A percentile compares a stretch with the other conserved stretches of the same genome.
Conservation (phyloP, 768 basidiomycete genomes). For the Hericium rajendrae region DNA sequence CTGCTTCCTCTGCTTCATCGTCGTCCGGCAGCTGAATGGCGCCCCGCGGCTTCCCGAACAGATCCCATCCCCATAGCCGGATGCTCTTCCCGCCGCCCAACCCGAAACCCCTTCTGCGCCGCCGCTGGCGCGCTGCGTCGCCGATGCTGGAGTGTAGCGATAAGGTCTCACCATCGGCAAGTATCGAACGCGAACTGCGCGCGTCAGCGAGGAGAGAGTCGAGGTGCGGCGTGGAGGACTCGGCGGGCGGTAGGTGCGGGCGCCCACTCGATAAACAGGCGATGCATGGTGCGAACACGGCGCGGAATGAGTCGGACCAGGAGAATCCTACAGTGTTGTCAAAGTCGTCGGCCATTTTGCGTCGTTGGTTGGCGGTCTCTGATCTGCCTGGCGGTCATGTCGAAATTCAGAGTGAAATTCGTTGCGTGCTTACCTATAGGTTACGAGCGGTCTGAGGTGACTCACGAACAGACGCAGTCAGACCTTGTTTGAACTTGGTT, state of each 20-base stretch:
- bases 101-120: conserved; percentile 15
- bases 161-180: conserved; percentile 46
- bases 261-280: conserved; percentile 33
- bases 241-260: conserved; percentile 12
- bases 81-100: conserved; percentile 25
- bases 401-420: too few species aligned
- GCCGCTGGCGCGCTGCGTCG: conserved; percentile 20
- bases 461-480: too few species aligned
- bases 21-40: conserved; percentile 54
- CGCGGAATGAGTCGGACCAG: conserved; percentile 52
- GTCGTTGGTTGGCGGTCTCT: too few species aligned
- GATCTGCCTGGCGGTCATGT: too few species aligned
- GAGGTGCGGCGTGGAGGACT: conserved; percentile 31
- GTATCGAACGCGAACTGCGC: conserved; percentile 27
- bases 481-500: too few species aligned
- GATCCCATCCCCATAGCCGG: conserved; percentile 54
- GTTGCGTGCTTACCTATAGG: too few species aligned
- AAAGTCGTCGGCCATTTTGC: neutral
- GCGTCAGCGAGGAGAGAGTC: conserved; percentile 41
- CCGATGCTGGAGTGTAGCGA: conserved; percentile 61
- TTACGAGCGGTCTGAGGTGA: too few species aligned
- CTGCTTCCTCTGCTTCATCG: conserved; percentile 21
- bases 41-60: conserved; percentile 45
- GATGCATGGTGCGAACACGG: conserved; percentile 50
- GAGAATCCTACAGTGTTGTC: conserved; percentile 30